These are phyloP conservation scores for Colletotrichum brevisporum DNA, from an alignment of 2,329 filamentous ascomycete species.

Conservation along the genomic window DNA sequence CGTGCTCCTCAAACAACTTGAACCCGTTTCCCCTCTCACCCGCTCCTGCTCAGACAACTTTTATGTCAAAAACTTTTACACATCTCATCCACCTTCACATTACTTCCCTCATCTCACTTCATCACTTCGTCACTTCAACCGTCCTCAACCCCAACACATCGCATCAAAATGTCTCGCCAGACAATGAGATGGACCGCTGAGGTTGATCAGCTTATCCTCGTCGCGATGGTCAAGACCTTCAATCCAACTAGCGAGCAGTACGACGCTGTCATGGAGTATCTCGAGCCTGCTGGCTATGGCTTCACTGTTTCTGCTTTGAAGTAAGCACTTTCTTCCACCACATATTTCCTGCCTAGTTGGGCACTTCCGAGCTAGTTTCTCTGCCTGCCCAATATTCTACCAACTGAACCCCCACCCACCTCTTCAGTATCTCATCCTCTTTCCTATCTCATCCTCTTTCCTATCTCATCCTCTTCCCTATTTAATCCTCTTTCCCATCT, in stretches of 20 bases:
- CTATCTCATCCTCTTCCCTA: not conserved
- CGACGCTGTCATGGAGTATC: slow-evolving; percentile 52
- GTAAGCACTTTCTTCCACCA: slow-evolving; percentile 45
- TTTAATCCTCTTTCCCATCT: not conserved
- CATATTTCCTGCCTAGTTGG: slow-evolving; percentile 4
- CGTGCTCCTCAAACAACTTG: no score
- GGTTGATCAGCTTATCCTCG: slow-evolving; percentile 61
- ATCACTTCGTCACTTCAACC: not conserved
- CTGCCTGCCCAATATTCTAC: not conserved
- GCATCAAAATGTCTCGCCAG: slow-evolving; percentile 43
- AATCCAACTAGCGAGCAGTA: slow-evolving; percentile 51
- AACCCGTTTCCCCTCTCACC: no score
- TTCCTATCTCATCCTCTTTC: not conserved
- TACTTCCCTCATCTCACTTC: slow-evolving; percentile 4
- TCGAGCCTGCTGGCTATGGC: slow-evolving; percentile 52
- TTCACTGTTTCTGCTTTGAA: slow-evolving; percentile 58
- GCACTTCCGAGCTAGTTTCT: slow-evolving; percentile 1
- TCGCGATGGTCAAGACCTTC: slow-evolving; percentile 55
- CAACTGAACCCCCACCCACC: not conserved
- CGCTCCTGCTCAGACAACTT: no score
- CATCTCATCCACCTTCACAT: no score
- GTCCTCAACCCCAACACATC: slow-evolving; percentile 14
- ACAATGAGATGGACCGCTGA: slow-evolving; percentile 57
- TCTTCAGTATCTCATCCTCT: slow-evolving; percentile 8
- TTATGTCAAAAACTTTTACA: no score